Evolutionary conservation across 768 basidiomycete species (phyloP).

Genomic region (Pisolithus marmoratus): DNA sequence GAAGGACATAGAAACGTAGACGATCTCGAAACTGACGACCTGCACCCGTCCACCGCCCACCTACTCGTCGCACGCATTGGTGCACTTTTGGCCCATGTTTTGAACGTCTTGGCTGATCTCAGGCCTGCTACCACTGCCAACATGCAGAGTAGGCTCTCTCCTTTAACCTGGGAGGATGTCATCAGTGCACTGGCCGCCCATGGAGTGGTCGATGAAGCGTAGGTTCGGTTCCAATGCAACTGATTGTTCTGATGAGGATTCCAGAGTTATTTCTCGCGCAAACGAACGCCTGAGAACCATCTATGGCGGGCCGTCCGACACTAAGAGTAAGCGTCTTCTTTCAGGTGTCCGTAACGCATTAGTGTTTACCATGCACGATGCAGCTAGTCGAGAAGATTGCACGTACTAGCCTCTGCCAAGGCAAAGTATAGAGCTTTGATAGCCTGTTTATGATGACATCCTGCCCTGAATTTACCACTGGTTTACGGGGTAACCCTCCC

Average conservation of each 20-base stretch:
- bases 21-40: conserved; percentile 27
- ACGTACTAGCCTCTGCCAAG: conserved; percentile 16
- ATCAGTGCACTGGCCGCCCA: conserved; percentile 45
- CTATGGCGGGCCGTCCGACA: conserved; percentile 18
- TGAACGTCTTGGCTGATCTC: conserved; percentile 51
- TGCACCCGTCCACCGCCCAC: conserved; percentile 23
- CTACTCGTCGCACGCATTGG: conserved; percentile 40
- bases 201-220: conserved; percentile 30
- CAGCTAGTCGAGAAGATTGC: conserved; percentile 16
- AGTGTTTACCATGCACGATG: conserved; percentile 1
- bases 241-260: not conserved
- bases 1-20: conserved; percentile 20
- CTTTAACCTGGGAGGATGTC: conserved; percentile 61
- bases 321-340: conserved; percentile 13
- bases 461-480: not conserved
- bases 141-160: conserved; percentile 58
- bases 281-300: conserved; percentile 24
- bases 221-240: conserved; percentile 7
- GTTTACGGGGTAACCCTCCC: too few relatives aligned
- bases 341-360: not conserved
- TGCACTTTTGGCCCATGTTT: conserved; percentile 42
- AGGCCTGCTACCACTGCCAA: conserved; percentile 50
- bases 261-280: conserved; percentile 20
- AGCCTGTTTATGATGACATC: not conserved
- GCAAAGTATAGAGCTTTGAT: conserved; percentile 34